Conservation (phyloP, 306 rosid genomes). For the Vicia sativa region DNA sequence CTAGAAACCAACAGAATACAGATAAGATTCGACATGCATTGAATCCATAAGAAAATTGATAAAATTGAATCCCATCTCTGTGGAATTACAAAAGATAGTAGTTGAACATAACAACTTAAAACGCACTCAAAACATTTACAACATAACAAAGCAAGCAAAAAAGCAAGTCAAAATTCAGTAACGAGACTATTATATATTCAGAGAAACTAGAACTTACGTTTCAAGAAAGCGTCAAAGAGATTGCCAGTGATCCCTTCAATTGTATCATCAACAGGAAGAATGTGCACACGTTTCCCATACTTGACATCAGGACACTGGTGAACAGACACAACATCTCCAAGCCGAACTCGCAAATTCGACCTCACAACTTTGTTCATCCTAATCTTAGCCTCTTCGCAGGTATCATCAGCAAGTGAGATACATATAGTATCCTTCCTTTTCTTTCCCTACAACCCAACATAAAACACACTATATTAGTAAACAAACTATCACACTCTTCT, state of each 20-base stretch:
- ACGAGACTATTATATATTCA: not conserved
- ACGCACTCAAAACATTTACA: slow-evolving; percentile 4
- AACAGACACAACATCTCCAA: slow-evolving; percentile 64
- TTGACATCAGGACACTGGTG: slow-evolving; percentile 62
- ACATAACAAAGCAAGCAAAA: not conserved
- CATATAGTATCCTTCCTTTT: slow-evolving; percentile 59
- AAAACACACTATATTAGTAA: slow-evolving; percentile 3
- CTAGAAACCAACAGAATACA: no score
- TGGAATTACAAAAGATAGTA: no score
- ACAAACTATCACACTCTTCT: slow-evolving; percentile 4
- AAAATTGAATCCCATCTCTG: no score
- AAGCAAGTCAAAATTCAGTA: slow-evolving; percentile 5
- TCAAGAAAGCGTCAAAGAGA: slow-evolving; percentile 61
- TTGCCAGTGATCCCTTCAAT: slow-evolving; percentile 59
- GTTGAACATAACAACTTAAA: not conserved
- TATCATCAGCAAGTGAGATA: slow-evolving; percentile 57
- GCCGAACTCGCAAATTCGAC: slow-evolving; percentile 58
- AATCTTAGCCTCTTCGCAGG: slow-evolving; percentile 54
- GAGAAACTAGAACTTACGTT: slow-evolving; percentile 47
- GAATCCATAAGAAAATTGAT: no score
- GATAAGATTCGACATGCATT: no score
- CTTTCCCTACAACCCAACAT: slow-evolving; percentile 51
- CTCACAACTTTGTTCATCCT: slow-evolving; percentile 64
- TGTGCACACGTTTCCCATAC: slow-evolving; percentile 56
- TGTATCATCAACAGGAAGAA: slow-evolving; percentile 58